Evolutionary conservation across 257 asterid species (phyloP).

Genomic region (Leonotis leonurus): DNA sequence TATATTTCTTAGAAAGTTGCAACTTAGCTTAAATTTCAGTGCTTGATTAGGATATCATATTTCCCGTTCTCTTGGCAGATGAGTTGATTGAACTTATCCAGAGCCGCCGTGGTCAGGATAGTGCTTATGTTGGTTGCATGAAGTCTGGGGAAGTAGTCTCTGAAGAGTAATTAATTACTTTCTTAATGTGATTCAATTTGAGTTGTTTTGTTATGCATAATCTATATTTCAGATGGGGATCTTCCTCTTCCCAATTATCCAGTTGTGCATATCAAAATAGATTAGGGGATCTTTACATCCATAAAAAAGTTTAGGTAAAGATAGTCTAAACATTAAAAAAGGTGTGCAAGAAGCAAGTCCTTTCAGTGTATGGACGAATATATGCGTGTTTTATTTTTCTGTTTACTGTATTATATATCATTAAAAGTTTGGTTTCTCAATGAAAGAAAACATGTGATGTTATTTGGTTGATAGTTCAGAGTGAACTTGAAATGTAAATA

Average conservation of each 20-base stretch:
- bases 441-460: background rate
- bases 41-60: background rate
- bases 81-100: conserved; percentile 69
- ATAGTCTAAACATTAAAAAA: background rate
- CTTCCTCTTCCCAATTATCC: background rate
- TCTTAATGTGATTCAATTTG: conserved; percentile 12
- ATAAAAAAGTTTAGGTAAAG: background rate
- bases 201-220: conserved; percentile 4
- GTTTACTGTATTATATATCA: background rate
- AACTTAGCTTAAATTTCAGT: background rate
- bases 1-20: background rate
- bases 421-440: background rate
- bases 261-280: background rate
- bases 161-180: conserved; percentile 61
- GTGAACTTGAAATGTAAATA: background rate
- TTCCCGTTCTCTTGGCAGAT: conserved; percentile 33
- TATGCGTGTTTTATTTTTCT: background rate
- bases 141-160: conserved; percentile 80
- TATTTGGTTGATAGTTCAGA: background rate
- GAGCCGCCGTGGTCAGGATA: conserved; percentile 56
- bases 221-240: background rate
- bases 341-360: background rate
- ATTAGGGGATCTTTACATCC: background rate
- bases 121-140: conserved; percentile 93
- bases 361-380: background rate